Base-by-base conservation (phyloP, 2,329 filamentous ascomycete genomes). In the Cladosporium colombiae region DNA sequence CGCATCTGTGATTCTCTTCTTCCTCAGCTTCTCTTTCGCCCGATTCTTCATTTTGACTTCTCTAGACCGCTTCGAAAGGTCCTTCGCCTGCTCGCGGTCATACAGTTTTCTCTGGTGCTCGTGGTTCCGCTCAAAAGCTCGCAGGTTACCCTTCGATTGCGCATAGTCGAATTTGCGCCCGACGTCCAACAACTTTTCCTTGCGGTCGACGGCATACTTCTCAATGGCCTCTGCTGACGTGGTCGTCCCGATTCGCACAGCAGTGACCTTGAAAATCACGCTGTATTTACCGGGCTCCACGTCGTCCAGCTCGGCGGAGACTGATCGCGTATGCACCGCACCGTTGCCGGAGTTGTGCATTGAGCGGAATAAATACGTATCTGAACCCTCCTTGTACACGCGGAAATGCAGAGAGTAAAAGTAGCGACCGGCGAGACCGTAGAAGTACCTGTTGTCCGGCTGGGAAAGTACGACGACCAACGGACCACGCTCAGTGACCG, bases 211-310 rank as follows among this genome's bases (percentile, higher is more conserved):
- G 65, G 88, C 90, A 65, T 88, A 86, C 8, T 83, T 81, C 59
- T 86, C 85, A 27, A 94, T 86, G 1, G 90, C 87, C 44, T 92
- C 85, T 68, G 92, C 89, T 18, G 90, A 85, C 0, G 85, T 82
- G 0, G 80, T 77, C 10, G 83, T 78, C 29, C 82, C 75, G 5
- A 77, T 73, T n/a, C 89, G 85, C 21, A 83, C 84, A 1, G 90
- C 90, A 8, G 88, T 88, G 66, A 95, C 84, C 74, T 91, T 92
- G 76, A 94, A 85, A 25, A 92, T 82, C 5, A 96, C 86, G 7
- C 86, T 87, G 77, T 96, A 96, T 52, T 85, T 87, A 13, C 92
- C 92, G 0, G 89, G 85, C 23, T 91, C 87, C 29, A 96, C 85
- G 40, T 89, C 83, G 21, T 74, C 71, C 10, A 95, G 82, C 75